Base-by-base conservation (phyloP, 108 stramenopile genomes). In the Schizochytrium sp. region DNA sequence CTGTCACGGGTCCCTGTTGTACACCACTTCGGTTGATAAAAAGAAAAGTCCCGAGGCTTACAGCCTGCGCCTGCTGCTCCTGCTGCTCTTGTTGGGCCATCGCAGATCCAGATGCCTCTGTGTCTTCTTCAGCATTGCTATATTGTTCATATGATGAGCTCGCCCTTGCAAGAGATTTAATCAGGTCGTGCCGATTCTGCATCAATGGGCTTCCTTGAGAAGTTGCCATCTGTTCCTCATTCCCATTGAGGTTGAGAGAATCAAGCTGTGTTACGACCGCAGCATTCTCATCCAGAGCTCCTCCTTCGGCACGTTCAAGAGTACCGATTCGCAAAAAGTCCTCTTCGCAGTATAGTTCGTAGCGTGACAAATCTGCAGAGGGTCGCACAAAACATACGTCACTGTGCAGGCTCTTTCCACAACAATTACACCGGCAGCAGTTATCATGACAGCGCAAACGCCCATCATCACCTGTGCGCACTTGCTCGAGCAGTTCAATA, bases 1-100 rank as follows among this genome's bases (percentile, higher is more conserved):
- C 76, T 2, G 47, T n/a, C 4, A 83, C 76, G 1, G 76, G 76
- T 5, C 76, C 76, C 13, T 55, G 47, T 53, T 83, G 76, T 5
- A n/a, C 3, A 5, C 76, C 76, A n/a, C n/a, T 28, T 10, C 47
- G 76, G 76, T 83, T 53, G 13, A 83, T 83, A 53, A 19, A 83
- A 8, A 83, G 28, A 40, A 83, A 83, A n/a, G 47, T 13, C 8
- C 76, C 76, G 15, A 55, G 7, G 55, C 5, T 49, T 10, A 83
- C 76, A 5, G 50, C 47, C 38, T 83, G 47, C 47, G 47, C 5
- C 13, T 55, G 76, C 28, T 50, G 72, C 72, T 72, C 72, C 5
- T 28, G 12, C 40, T n/a, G 38, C 38, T 40, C 19, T 10, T 83
- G 38, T 83, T 28, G 17, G 45, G 5, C 53, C 50, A 55, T 5